Percentiles rank a stretch among this genome's conserved stretches.
phyloP scores from a whole-genome alignment of 176 grass and related monocot genomes.

The Carex littledalei region DNA sequence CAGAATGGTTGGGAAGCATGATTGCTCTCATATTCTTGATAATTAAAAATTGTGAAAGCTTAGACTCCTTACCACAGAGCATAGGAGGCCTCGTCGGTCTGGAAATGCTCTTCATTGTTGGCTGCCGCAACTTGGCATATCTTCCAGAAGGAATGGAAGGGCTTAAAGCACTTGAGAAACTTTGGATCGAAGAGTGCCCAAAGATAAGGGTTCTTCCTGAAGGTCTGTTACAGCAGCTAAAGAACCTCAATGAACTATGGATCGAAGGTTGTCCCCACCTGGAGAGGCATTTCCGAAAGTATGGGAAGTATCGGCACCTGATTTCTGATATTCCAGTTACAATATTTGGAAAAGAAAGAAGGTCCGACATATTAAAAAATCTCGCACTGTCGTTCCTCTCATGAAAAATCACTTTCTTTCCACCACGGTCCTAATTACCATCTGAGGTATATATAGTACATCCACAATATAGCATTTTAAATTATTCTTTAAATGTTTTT shows the following conservation, averaged over 20 bases:
- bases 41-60: too few relatives aligned
- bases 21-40: too few relatives aligned
- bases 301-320: not conserved
- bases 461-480: not conserved
- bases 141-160: not conserved
- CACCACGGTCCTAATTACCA: not conserved
- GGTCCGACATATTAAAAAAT: not conserved
- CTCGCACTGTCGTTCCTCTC: not conserved
- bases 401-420: not conserved
- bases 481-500: not conserved
- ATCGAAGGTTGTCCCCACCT: not conserved
- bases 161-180: not conserved
- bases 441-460: not conserved
- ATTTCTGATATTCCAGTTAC: not conserved
- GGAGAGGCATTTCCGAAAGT: not conserved
- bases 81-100: not conserved
- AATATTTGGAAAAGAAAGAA: not conserved
- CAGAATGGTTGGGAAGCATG: not conserved
- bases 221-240: not conserved
- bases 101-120: rapidly evolving
- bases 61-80: not conserved
- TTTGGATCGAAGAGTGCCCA: not conserved
- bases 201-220: not conserved
- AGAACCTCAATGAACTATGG: not conserved
- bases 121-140: not conserved